Evolutionary conservation across 1,284 basidiomycete genomes (phyloP).

Genomic region (Singerocomus inundabilis): DNA sequence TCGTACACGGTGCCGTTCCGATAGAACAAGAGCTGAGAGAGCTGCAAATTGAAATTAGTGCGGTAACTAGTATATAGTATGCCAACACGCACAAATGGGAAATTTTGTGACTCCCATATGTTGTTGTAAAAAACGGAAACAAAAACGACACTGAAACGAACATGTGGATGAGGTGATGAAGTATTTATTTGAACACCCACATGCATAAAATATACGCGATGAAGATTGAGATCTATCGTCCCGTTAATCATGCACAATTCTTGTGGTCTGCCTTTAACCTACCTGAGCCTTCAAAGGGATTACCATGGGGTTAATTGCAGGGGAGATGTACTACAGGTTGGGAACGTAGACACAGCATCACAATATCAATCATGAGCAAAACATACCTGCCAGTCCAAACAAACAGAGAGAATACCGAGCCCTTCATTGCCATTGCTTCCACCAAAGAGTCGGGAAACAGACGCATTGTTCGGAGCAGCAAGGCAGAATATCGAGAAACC

Average conservation of each 20-base stretch:
- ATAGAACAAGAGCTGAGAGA: conserved; percentile 54
- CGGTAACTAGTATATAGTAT: neutral
- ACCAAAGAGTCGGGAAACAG: conserved; percentile 58
- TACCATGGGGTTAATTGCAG: conserved; percentile 40
- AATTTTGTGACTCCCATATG: conserved; percentile 46
- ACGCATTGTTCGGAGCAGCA: conserved; percentile 45
- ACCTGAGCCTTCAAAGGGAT: conserved; percentile 46
- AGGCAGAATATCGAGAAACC: conserved; percentile 59
- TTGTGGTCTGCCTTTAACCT: neutral
- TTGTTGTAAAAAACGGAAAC: conserved; percentile 43
- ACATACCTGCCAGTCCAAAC: conserved; percentile 54
- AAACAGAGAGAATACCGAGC: conserved; percentile 48
- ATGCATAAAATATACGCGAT: conserved; percentile 47
- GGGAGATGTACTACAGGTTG: conserved; percentile 43
- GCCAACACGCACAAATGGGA: conserved; percentile 44
- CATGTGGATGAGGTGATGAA: conserved; percentile 2
- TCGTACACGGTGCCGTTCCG: conserved; percentile 48
- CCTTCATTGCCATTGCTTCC: conserved; percentile 62
- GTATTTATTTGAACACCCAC: conserved; percentile 26
- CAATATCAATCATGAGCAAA: neutral
- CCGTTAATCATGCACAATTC: neutral
- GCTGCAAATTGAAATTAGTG: conserved; percentile 17
- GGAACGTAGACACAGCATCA: neutral
- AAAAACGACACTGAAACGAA: conserved; percentile 39
- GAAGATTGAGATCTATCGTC: conserved; percentile 38